phyloP scores from a whole-genome alignment of 2,329 filamentous ascomycete species.

The Alternaria triticimaculans region DNA sequence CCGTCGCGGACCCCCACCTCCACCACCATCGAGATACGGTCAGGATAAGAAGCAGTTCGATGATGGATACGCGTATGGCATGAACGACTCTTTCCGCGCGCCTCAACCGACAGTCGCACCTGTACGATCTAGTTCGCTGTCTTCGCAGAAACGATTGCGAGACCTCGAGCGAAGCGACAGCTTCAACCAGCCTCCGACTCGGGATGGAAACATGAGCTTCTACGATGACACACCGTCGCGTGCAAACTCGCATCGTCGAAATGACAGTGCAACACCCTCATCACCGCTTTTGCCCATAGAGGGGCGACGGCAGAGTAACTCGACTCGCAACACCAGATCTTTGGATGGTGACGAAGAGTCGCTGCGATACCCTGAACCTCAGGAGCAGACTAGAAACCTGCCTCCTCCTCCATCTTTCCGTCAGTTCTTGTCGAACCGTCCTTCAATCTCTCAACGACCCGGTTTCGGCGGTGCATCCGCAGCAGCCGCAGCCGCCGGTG shows the following conservation, averaged over 20 bases:
- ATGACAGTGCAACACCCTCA: conserved; percentile 40
- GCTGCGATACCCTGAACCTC: conserved; percentile 29
- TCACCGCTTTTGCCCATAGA: conserved; percentile 41
- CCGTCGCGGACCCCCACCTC: conserved; percentile 29
- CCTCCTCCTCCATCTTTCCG: conserved; percentile 48
- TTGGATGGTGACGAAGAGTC: conserved; percentile 31
- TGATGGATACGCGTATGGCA: conserved; percentile 32
- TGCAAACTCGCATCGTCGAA: conserved; percentile 38
- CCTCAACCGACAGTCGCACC: conserved; percentile 30
- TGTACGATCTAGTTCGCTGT: conserved; percentile 35
- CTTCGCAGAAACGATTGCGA: conserved; percentile 39
- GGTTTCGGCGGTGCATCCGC: conserved; percentile 27
- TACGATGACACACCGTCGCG: conserved; percentile 32
- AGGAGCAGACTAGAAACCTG: conserved; percentile 22
- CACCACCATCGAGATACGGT: conserved; percentile 26
- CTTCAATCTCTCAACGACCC: conserved; percentile 39
- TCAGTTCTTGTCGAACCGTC: conserved; percentile 48
- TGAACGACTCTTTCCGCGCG: conserved; percentile 32
- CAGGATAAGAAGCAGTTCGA: conserved; percentile 38
- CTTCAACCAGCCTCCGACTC: conserved; percentile 27
- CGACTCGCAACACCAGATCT: conserved; percentile 43
- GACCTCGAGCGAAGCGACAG: conserved; percentile 39
- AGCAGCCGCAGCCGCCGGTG: conserved; percentile 4
- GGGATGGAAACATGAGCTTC: conserved; percentile 29
- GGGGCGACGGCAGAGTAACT: conserved; percentile 32